phyloP scores from a whole-genome alignment of 2,329 filamentous ascomycete genomes.

The Sphaerulina populicola region DNA sequence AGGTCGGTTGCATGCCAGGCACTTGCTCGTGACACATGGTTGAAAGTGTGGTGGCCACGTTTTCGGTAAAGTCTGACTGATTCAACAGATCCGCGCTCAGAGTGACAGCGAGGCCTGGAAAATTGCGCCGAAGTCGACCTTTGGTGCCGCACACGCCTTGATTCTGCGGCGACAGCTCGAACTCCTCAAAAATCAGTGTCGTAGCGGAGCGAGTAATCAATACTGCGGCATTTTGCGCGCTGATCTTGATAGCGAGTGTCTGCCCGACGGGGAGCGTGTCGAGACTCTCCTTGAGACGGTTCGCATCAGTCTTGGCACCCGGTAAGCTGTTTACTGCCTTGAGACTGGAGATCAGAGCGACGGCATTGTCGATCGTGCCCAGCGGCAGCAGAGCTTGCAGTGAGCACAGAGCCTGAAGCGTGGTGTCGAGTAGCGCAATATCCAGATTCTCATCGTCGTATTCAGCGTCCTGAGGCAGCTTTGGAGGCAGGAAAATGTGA shows the following conservation, averaged over 20 bases:
- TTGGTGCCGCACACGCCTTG: slow-evolving; percentile 46
- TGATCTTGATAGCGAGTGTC: slow-evolving; percentile 11
- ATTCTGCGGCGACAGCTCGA: slow-evolving; percentile 51
- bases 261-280: not conserved
- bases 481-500: slow-evolving; percentile 39
- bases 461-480: slow-evolving; percentile 30
- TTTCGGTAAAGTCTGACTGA: slow-evolving; percentile 28
- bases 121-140: slow-evolving; percentile 50
- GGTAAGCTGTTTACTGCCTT: slow-evolving; percentile 2
- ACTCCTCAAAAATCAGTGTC: slow-evolving; percentile 49
- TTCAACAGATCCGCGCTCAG: slow-evolving; percentile 11
- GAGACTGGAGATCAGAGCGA: not conserved
- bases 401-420: slow-evolving; percentile 10
- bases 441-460: slow-evolving; percentile 27
- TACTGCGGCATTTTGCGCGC: slow-evolving; percentile 23
- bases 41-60: slow-evolving; percentile 16
- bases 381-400: slow-evolving; percentile 12
- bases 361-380: slow-evolving; percentile 3
- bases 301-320: not conserved
- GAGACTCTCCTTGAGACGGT: not conserved
- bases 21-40: slow-evolving; percentile 18
- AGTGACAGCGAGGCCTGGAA: slow-evolving; percentile 49
- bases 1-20: slow-evolving; percentile 18
- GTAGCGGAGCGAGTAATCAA: slow-evolving; percentile 19
- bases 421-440: not conserved